A percentile compares a stretch with the other conserved stretches of the same genome.
phyloP scores from a whole-genome alignment of 1,284 basidiomycete genomes.

The Porodaedalea pini region DNA sequence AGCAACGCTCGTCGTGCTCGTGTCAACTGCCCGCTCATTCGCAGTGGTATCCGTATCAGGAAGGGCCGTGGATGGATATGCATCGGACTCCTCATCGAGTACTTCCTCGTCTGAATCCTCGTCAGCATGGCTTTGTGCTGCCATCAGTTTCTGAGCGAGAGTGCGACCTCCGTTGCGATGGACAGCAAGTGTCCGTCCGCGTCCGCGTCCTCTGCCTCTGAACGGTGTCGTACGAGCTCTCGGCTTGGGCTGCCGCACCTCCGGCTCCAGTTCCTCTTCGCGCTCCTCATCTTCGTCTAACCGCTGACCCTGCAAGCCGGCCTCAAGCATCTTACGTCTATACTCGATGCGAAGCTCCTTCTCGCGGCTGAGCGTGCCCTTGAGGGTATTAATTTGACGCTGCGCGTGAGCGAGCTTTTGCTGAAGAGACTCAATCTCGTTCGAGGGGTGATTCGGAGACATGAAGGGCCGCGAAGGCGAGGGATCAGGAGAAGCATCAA shows the following conservation, averaged over 20 bases:
- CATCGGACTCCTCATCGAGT: constrained; percentile 40
- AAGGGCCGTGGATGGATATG: constrained; percentile 41
- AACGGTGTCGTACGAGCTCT: constrained; percentile 36
- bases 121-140: constrained; percentile 45
- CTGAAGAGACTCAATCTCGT: constrained; percentile 76
- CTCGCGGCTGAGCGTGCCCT: constrained; percentile 73
- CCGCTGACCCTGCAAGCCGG: constrained; percentile 27
- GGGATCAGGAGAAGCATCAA: constrained; percentile 64
- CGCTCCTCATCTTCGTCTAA: constrained; percentile 36
- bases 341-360: constrained; percentile 73
- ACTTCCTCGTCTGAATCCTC: constrained; percentile 44
- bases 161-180: constrained; percentile 50
- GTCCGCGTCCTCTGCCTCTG: constrained; percentile 39
- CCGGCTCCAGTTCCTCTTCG: constrained; percentile 40
- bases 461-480: constrained; percentile 59
- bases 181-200: constrained; percentile 34
- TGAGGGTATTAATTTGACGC: constrained; percentile 75
- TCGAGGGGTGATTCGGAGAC: constrained; percentile 67
- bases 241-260: constrained; percentile 37
- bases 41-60: constrained; percentile 27
- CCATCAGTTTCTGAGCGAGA: constrained; percentile 62
- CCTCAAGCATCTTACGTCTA: constrained; percentile 46
- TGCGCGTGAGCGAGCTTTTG: constrained; percentile 80
- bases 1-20: constrained; percentile 1
- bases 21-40: constrained; percentile 33